Evolutionary conservation across 2,329 filamentous ascomycete species (phyloP).

Genomic region (Pezicula radicicola): DNA sequence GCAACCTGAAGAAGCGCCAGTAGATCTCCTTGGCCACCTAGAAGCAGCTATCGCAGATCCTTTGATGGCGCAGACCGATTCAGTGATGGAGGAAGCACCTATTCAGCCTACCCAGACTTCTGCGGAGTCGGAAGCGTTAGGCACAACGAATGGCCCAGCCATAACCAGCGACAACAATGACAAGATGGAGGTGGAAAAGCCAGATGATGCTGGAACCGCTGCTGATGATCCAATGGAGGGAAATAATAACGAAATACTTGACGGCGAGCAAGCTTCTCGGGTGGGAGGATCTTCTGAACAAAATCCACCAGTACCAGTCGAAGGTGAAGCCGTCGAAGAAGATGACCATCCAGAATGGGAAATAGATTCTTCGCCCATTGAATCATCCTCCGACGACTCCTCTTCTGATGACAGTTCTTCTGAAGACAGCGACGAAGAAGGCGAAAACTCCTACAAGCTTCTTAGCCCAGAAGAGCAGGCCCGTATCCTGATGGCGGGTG

Average conservation of each 20-base stretch:
- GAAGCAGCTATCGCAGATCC: background rate
- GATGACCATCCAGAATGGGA: slow-evolving; percentile 75
- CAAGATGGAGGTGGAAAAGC: background rate
- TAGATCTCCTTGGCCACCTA: background rate
- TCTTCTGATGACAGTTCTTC: slow-evolving; percentile 54
- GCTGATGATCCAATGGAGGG: background rate
- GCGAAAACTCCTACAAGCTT: slow-evolving; percentile 63
- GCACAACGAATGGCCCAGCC: background rate
- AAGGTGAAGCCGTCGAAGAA: slow-evolving; percentile 7
- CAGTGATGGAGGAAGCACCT: background rate
- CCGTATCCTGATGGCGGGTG: slow-evolving; percentile 79
- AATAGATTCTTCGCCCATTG: slow-evolving; percentile 71
- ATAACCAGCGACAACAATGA: background rate
- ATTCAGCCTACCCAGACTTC: background rate
- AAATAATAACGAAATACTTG: slow-evolving; percentile 1
- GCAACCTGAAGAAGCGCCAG: background rate
- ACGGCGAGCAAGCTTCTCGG: background rate
- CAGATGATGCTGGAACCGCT: background rate
- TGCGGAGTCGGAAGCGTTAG: background rate
- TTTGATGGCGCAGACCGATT: background rate
- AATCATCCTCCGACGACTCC: slow-evolving; percentile 58
- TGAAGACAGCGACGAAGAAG: slow-evolving; percentile 53
- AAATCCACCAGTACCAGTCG: slow-evolving; percentile 10
- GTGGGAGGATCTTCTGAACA: slow-evolving; percentile 2
- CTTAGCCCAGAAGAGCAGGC: slow-evolving; percentile 81